Evolutionary conservation across 2,329 filamentous ascomycete species (phyloP).

Genomic region (Botrytis squamosa): DNA sequence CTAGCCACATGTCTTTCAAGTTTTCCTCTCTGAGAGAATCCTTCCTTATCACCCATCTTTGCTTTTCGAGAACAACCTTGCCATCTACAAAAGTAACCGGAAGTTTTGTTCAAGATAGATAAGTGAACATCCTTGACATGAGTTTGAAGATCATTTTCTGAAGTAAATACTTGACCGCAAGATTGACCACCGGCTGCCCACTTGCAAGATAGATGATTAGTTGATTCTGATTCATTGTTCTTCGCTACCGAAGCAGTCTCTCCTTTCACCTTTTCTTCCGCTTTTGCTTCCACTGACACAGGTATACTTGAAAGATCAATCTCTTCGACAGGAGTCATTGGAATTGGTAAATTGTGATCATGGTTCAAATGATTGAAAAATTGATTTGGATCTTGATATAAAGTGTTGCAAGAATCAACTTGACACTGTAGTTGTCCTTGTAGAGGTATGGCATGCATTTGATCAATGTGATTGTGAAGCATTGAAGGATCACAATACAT

Average conservation of each 20-base stretch:
- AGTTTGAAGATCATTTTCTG: constrained; percentile 51
- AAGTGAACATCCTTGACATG: constrained; percentile 55
- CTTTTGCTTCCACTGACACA: background rate
- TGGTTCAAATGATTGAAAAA: constrained; percentile 34
- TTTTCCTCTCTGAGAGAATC: constrained; percentile 61
- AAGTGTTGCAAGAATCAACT: constrained; percentile 31
- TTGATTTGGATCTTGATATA: constrained; percentile 31
- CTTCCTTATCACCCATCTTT: constrained; percentile 40
- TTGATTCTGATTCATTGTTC: constrained; percentile 4
- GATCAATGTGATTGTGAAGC: constrained; percentile 37
- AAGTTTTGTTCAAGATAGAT: constrained; percentile 45
- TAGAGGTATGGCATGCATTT: constrained; percentile 34
- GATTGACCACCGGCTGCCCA: constrained; percentile 29
- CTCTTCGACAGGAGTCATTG: constrained; percentile 25
- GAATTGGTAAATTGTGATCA: constrained; percentile 30
- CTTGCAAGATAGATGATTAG: constrained; percentile 31
- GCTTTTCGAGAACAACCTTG: constrained; percentile 50
- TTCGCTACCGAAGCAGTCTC: background rate
- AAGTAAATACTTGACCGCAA: constrained; percentile 28
- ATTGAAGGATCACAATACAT: constrained; percentile 31
- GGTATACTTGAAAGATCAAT: constrained; percentile 24
- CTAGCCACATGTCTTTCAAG: constrained; percentile 64
- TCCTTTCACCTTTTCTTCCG: constrained; percentile 8
- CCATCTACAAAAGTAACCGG: constrained; percentile 57
- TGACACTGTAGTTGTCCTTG: constrained; percentile 34